A percentile compares a stretch with the other conserved stretches of the same genome.
Conservation (phyloP, 108 stramenopile genomes). For the Discostella stelligeroides region DNA sequence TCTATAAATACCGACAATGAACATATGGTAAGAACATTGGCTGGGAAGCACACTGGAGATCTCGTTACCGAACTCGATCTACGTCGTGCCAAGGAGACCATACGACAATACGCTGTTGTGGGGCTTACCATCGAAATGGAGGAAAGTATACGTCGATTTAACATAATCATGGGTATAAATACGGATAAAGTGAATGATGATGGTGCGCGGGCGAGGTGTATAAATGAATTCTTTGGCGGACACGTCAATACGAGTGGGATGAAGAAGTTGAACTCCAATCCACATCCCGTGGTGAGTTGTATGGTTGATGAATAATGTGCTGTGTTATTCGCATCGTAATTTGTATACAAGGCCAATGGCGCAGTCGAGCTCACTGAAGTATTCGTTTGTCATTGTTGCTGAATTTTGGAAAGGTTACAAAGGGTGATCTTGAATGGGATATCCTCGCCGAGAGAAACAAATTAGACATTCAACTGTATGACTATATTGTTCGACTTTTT, state of each 20-base stretch:
- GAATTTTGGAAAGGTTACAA: conserved; percentile 7
- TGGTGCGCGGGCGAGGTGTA: not conserved
- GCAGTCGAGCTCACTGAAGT: not conserved
- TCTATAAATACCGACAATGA: conserved; percentile 13
- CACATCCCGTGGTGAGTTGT: conserved; percentile 1
- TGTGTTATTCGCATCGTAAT: no score
- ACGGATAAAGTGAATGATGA: conserved; percentile 2
- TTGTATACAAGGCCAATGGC: no score
- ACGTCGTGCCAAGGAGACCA: conserved; percentile 35
- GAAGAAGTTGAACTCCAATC: conserved; percentile 1
- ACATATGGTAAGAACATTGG: conserved; percentile 23
- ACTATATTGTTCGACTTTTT: conserved; percentile 25
- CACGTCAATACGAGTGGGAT: not conserved
- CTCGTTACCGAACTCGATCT: conserved; percentile 19
- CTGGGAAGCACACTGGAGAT: conserved; percentile 9
- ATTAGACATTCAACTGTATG: conserved; percentile 33
- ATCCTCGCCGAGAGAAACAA: conserved; percentile 21
- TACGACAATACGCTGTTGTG: conserved; percentile 34
- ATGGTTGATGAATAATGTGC: not conserved
- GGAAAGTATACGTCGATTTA: conserved; percentile 44
- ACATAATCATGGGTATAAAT: conserved; percentile 31
- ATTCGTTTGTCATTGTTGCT: not conserved
- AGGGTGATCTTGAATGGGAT: conserved; percentile 25
- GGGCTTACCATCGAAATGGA: conserved; percentile 40
- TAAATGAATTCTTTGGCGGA: conserved; percentile 21